These are phyloP conservation scores for Inonotus hispidus DNA, from an alignment of 1,284 basidiomycete genomes.

Conservation along the genomic window DNA sequence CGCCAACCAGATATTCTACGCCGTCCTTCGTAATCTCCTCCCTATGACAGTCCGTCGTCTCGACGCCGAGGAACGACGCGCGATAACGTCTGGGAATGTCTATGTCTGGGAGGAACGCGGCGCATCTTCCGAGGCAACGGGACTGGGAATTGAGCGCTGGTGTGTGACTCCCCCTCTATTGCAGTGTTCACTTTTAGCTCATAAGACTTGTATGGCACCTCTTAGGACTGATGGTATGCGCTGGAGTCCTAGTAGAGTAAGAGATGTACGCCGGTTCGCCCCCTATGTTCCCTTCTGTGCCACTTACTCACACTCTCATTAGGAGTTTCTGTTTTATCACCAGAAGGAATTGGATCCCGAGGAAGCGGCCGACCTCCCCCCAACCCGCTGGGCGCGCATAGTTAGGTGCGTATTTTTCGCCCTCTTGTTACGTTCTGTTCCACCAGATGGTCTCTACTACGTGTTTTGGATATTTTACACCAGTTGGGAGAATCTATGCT, in stretches of 20 bases:
- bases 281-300: conserved; percentile 8
- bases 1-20: conserved; percentile 73
- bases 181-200: conserved; percentile 1
- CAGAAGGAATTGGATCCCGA: conserved; percentile 66
- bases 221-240: conserved; percentile 76
- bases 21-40: conserved; percentile 58
- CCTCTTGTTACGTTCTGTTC: neutral
- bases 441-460: neutral
- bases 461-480: conserved; percentile 17
- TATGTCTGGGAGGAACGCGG: conserved; percentile 84
- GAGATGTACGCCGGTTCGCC: conserved; percentile 50
- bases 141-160: conserved; percentile 79
- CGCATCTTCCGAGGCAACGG: conserved; percentile 69
- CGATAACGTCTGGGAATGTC: conserved; percentile 65
- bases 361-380: conserved; percentile 57
- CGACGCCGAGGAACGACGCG: conserved; percentile 64
- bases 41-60: conserved; percentile 73
- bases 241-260: conserved; percentile 74
- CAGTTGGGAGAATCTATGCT: neutral
- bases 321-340: conserved; percentile 81
- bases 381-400: conserved; percentile 71
- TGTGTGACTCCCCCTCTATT: conserved; percentile 29
- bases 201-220: conserved; percentile 13
- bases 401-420: conserved; percentile 44
- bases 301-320: conserved; percentile 14